A percentile compares a stretch with the other conserved stretches of the same genome.
Evolutionary conservation across 2,329 filamentous ascomycete species (phyloP).

Genomic region (Alternaria burnsii): DNA sequence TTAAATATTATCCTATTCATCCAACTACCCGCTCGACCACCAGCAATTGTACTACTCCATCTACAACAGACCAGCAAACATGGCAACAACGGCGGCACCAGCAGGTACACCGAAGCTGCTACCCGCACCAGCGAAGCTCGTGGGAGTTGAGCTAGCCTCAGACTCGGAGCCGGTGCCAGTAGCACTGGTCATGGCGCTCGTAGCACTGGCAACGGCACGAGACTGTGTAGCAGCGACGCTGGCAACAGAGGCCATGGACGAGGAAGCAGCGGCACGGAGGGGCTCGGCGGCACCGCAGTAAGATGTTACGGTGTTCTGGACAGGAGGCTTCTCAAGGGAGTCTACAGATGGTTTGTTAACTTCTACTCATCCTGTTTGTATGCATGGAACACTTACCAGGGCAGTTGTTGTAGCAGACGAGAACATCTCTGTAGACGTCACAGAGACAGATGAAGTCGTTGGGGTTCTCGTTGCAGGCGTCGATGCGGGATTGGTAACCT

Average conservation of each 20-base stretch:
- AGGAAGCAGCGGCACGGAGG: constrained; percentile 31
- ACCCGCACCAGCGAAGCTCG: constrained; percentile 29
- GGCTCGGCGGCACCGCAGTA: constrained; percentile 56
- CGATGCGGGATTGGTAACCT: constrained; percentile 53
- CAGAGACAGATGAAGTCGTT: constrained; percentile 68
- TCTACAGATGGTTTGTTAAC: constrained; percentile 19
- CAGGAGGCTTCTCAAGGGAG: constrained; percentile 48
- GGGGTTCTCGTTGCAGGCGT: constrained; percentile 49
- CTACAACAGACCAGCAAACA: constrained; percentile 31
- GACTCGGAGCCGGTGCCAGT: constrained; percentile 2
- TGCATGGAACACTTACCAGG: constrained; percentile 42
- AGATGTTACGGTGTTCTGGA: constrained; percentile 47
- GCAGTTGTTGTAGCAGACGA: constrained; percentile 72
- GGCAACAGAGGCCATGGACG: constrained; percentile 27
- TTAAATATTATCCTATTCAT: constrained; percentile 14
- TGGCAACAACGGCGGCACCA: constrained; percentile 38
- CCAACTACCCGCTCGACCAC: neutral
- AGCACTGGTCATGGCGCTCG: constrained; percentile 5
- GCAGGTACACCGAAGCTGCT: constrained; percentile 15
- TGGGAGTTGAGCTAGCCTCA: constrained; percentile 10
- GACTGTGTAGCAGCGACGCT: constrained; percentile 31
- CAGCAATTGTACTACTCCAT: neutral
- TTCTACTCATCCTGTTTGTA: too few species aligned
- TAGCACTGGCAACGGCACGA: constrained; percentile 14
- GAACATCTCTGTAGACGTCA: constrained; percentile 61